Evolutionary conservation across 495 filamentous ascomycete species (phyloP).

Genomic region (Bathelium albidoporum): DNA sequence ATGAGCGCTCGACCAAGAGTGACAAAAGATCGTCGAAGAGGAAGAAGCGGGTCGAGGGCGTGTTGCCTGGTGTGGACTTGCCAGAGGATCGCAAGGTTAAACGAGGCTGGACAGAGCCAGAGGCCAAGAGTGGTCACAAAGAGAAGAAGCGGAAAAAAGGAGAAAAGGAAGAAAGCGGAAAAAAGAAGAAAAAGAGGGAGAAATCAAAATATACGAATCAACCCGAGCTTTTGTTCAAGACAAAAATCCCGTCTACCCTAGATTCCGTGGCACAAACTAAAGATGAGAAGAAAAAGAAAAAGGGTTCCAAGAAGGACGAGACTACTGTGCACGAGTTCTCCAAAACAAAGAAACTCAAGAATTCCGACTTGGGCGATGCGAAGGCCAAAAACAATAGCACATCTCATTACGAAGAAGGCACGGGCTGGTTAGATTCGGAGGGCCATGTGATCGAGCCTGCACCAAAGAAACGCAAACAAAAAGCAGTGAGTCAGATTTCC

Average conservation of each 20-base stretch:
- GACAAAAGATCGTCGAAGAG: conserved; percentile 40
- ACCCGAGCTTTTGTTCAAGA: conserved; percentile 70
- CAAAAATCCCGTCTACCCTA: conserved; percentile 58
- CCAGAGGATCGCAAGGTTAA: conserved; percentile 68
- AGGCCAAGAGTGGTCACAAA: conserved; percentile 20
- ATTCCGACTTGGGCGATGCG: conserved; percentile 52
- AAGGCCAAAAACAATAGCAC: conserved; percentile 34
- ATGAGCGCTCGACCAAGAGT: conserved; percentile 24
- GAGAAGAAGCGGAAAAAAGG: conserved; percentile 35
- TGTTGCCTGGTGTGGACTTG: conserved; percentile 61
- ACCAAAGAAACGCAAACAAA: conserved; percentile 22
- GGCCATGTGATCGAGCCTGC: conserved; percentile 62
- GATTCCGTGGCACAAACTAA: conserved; percentile 32
- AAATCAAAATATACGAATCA: conserved; percentile 71
- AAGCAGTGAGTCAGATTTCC: conserved; percentile 15
- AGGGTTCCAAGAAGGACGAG: conserved; percentile 43
- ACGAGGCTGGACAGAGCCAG: conserved; percentile 75
- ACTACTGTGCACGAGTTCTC: conserved; percentile 71
- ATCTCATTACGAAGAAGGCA: conserved; percentile 57
- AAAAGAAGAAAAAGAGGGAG: conserved; percentile 45
- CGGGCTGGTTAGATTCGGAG: conserved; percentile 77
- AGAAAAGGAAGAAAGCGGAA: conserved; percentile 39
- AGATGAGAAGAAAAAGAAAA: conserved; percentile 41
- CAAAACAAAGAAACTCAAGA: conserved; percentile 62
- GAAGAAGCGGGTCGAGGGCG: conserved; percentile 50